phyloP scores from a whole-genome alignment of 2,329 filamentous ascomycete species.

The Ceratocystis alfenasii region DNA sequence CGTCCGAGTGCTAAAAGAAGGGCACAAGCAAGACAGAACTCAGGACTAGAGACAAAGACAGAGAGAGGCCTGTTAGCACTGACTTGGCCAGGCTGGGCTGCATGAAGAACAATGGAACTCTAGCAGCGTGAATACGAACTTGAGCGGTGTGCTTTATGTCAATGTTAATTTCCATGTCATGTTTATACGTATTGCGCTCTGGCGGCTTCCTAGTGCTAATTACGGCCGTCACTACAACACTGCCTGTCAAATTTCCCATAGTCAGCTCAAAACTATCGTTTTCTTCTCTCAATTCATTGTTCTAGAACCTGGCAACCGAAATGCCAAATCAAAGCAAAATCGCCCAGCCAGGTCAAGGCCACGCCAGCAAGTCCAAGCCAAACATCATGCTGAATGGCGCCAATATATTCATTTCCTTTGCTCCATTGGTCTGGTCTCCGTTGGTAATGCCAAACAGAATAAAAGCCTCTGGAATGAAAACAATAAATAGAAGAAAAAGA shows the following conservation, averaged over 20 bases:
- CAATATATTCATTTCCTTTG: background rate
- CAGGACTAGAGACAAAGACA: background rate
- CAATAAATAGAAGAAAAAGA: background rate
- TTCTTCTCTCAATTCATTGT: background rate
- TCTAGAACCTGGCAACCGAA: background rate
- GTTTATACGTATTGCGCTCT: no score
- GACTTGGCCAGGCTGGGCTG: background rate
- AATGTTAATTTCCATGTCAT: no score
- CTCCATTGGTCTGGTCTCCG: no score
- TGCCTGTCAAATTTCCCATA: background rate
- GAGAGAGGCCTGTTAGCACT: background rate
- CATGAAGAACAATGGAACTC: constrained; percentile 1
- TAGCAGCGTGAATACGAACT: background rate
- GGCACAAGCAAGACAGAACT: background rate
- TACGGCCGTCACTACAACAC: background rate
- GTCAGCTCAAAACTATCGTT: background rate
- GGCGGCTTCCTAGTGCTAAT: background rate
- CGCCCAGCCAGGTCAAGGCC: background rate
- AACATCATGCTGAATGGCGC: background rate
- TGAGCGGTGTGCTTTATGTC: background rate
- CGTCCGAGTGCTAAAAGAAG: background rate
- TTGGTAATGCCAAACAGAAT: no score
- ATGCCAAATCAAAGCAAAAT: constrained; percentile 10
- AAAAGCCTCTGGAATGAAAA: background rate
- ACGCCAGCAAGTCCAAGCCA: background rate